Evolutionary conservation across 208 protist species (phyloP).

Genomic region (Strigomonas oncopelti): DNA sequence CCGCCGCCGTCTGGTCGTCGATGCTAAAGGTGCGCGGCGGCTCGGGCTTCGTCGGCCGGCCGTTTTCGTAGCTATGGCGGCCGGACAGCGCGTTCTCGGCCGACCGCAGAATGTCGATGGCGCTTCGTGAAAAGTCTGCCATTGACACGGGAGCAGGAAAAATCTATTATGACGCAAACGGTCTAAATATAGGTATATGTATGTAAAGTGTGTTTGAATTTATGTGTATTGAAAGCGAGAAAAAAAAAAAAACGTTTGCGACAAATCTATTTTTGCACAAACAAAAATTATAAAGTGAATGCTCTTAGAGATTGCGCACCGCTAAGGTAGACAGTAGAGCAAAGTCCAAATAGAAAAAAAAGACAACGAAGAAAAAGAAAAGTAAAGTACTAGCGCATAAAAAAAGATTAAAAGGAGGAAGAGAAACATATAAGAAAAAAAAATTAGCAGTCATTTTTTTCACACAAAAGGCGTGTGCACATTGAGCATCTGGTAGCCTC

Average conservation of each 20-base stretch:
- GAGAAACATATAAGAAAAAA: not conserved
- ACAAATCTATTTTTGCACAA: not conserved
- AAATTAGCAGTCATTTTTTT: not conserved
- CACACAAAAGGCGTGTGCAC: not conserved
- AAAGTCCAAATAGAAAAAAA: no score
- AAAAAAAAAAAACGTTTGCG: conserved; percentile 14
- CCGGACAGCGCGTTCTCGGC: conserved; percentile 61
- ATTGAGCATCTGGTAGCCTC: not conserved
- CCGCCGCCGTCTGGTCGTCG: conserved; percentile 9
- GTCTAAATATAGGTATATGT: not conserved
- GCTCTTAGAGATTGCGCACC: not conserved
- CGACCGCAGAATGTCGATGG: conserved; percentile 53
- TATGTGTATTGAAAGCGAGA: not conserved
- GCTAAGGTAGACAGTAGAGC: not conserved
- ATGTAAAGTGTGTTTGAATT: not conserved
- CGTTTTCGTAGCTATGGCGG: not conserved
- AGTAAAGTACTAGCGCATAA: conserved; percentile 1
- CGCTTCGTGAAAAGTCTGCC: conserved; percentile 56
- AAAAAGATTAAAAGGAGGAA: not conserved
- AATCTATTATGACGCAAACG: not conserved
- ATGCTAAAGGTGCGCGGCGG: not conserved
- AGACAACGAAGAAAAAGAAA: not conserved
- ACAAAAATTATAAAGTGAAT: no score
- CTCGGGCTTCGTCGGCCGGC: not conserved
- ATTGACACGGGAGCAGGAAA: conserved; percentile 20